A percentile compares a stretch with the other conserved stretches of the same genome.
Evolutionary conservation across 306 rosid species (phyloP).

Genomic region (Pyrus communis): DNA sequence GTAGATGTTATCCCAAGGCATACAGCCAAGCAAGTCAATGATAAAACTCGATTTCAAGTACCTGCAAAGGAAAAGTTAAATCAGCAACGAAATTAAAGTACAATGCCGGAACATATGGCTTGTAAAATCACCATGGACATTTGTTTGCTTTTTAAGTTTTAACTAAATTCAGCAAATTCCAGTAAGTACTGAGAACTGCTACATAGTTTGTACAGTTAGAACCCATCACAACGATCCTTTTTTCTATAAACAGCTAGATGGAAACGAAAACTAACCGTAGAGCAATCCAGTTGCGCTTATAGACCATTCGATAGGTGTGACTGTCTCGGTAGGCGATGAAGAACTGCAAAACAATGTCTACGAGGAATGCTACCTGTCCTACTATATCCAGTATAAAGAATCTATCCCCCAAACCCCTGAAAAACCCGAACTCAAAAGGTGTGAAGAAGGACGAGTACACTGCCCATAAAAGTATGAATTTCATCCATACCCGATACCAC

Average conservation of each 20-base stretch:
- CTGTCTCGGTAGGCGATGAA: conserved; percentile 73
- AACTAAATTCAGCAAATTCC: neutral
- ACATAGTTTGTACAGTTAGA: neutral
- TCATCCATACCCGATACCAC: conserved; percentile 69
- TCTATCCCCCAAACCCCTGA: conserved; percentile 63
- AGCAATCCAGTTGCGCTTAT: conserved; percentile 62
- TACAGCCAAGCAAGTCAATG: conserved; percentile 73
- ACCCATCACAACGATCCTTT: neutral
- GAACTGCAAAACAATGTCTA: conserved; percentile 72
- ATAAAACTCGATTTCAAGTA: conserved; percentile 66
- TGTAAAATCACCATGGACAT: neutral
- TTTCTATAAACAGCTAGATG: neutral
- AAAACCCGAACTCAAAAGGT: conserved; percentile 90
- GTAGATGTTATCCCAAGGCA: conserved; percentile 92
- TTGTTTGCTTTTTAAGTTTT: neutral
- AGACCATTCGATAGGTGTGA: conserved; percentile 71
- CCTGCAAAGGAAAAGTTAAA: conserved; percentile 29
- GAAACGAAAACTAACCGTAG: conserved; percentile 37
- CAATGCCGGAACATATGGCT: neutral
- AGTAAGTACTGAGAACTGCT: neutral
- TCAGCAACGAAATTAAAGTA: neutral
- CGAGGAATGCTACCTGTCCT: conserved; percentile 74
- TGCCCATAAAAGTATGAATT: conserved; percentile 90
- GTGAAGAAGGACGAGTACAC: conserved; percentile 94
- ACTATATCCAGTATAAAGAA: conserved; percentile 68